Evolutionary conservation across 495 filamentous ascomycete genomes (phyloP), one percentile per base, ranked within the genome.

Genomic region (Xylaria castorea): DNA sequence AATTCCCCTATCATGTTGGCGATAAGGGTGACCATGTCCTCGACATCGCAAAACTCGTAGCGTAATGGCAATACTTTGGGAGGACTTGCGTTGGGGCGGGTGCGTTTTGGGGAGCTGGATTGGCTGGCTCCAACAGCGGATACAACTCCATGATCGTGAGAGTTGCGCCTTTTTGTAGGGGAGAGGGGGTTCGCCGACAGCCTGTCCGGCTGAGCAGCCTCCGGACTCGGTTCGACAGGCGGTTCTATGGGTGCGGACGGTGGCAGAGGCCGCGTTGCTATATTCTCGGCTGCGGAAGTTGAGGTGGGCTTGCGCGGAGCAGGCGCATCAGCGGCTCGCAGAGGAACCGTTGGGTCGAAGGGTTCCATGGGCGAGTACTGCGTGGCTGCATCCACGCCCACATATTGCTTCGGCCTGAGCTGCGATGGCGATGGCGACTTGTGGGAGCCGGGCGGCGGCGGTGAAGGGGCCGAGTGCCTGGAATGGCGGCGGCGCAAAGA

Each of bases 1-100:
- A 99, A 86, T 82, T 99, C 96, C 80, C 93, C 89, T 25, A 99
- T 87, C 96, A 99, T 98, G 79, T 95, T 94, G 63, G 94, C 90
- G 71, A 99, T 97, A 74, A 98, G 85, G 42, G 92, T 86, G 8
- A 97, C 96, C 74, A 99, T 85, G 81, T 97, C 93, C 75, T 92
- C 90, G 22, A 92, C 88, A 63, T 92, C 87, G 75, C 93, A 95
- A 32, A 86, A 81, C 75, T 96, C 92, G 81, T 99, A 99, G 75
- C 86, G 82, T 44, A 83, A 77, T 7, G 96, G 94, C 80, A 99
- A 84, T 32, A 90, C 68, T 81, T 94, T 98, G 27, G 89, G 75
- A 30, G 83, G 81, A 1, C 71, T 73, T 20, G 77, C 71, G 51
- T 81, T 82, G 25, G 82, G 79, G 71, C 78, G 85, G 14, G 86